phyloP scores from a whole-genome alignment of 495 filamentous ascomycete species.

The Lentithecium fluviatile region DNA sequence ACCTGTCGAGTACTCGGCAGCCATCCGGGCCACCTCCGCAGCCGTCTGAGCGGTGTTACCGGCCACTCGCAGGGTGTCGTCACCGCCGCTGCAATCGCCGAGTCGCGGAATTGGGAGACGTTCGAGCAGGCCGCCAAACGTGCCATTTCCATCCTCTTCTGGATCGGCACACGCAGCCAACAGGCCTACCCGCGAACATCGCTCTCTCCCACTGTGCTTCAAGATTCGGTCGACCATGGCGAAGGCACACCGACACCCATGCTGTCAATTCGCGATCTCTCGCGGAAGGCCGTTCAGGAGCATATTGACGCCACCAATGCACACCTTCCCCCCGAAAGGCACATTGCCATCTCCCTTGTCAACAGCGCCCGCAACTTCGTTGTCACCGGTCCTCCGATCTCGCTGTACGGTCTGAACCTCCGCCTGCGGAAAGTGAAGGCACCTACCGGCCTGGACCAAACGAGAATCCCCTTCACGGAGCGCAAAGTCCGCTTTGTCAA shows the following conservation, averaged over 20 bases:
- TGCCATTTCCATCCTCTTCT: conserved; percentile 93
- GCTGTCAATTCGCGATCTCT: conserved; percentile 93
- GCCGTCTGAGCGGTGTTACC: conserved; percentile 79
- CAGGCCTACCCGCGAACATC: conserved; percentile 95
- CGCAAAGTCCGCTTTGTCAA: conserved; percentile 96
- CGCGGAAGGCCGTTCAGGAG: conserved; percentile 78
- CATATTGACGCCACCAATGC: conserved; percentile 96
- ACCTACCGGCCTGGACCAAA: conserved; percentile 93
- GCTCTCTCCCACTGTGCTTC: conserved; percentile 83
- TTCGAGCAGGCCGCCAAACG: conserved; percentile 74
- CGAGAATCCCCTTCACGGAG: conserved; percentile 87
- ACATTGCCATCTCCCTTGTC: conserved; percentile 90
- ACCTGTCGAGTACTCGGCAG: conserved; percentile 86
- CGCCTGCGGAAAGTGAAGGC: conserved; percentile 95
- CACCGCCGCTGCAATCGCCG: conserved; percentile 87
- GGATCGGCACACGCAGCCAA: conserved; percentile 98
- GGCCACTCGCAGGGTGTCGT: conserved; percentile 97
- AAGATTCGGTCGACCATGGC: conserved; percentile 89
- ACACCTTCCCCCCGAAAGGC: conserved; percentile 85
- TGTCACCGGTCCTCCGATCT: conserved; percentile 92
- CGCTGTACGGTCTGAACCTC: conserved; percentile 91
- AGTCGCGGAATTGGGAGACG: conserved; percentile 83
- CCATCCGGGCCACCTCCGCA: conserved; percentile 79
- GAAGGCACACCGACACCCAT: conserved; percentile 95
- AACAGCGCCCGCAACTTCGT: conserved; percentile 97